phyloP scores from a whole-genome alignment of 495 filamentous ascomycete species.

The Antarctomyces pellizariae region DNA sequence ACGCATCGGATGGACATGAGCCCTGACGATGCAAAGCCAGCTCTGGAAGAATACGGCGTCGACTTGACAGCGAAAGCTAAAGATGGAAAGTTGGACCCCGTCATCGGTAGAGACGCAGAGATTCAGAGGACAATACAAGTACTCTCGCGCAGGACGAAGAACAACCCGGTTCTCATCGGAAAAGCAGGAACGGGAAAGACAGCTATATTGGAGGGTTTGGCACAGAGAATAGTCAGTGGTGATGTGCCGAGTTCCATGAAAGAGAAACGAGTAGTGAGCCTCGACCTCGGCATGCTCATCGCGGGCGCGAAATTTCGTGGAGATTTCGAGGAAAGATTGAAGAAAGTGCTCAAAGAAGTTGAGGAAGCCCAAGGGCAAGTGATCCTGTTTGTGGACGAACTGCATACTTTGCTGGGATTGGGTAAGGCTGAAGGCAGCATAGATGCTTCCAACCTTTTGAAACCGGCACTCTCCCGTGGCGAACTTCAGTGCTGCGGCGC shows the following conservation, averaged over 20 bases:
- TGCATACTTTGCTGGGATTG: slow-evolving; percentile 76
- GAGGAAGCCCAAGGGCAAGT: slow-evolving; percentile 70
- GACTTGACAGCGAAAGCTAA: slow-evolving; percentile 73
- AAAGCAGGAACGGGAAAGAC: slow-evolving; percentile 89
- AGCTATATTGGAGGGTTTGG: slow-evolving; percentile 78
- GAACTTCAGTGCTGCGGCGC: slow-evolving; percentile 91
- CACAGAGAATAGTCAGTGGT: slow-evolving; percentile 71
- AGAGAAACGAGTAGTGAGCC: slow-evolving; percentile 64
- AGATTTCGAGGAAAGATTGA: slow-evolving; percentile 88
- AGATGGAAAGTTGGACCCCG: slow-evolving; percentile 80
- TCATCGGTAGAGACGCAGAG: slow-evolving; percentile 79
- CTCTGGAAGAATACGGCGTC: slow-evolving; percentile 73
- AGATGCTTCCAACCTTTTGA: slow-evolving; percentile 85
- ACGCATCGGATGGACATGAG: slow-evolving; percentile 83
- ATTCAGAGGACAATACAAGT: slow-evolving; percentile 90
- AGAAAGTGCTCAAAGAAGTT: slow-evolving; percentile 76
- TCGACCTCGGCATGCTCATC: slow-evolving; percentile 81
- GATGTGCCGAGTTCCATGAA: slow-evolving; percentile 96
- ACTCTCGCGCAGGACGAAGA: slow-evolving; percentile 80
- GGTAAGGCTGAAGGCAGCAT: slow-evolving; percentile 92
- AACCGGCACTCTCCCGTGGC: slow-evolving; percentile 77
- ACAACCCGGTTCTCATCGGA: slow-evolving; percentile 89
- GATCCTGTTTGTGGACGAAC: slow-evolving; percentile 88
- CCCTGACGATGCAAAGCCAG: slow-evolving; percentile 51
- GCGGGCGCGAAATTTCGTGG: slow-evolving; percentile 89